Evolutionary conservation across 164 flowering plant genomes (phyloP).

Genomic region (Nelumbo lutea): DNA sequence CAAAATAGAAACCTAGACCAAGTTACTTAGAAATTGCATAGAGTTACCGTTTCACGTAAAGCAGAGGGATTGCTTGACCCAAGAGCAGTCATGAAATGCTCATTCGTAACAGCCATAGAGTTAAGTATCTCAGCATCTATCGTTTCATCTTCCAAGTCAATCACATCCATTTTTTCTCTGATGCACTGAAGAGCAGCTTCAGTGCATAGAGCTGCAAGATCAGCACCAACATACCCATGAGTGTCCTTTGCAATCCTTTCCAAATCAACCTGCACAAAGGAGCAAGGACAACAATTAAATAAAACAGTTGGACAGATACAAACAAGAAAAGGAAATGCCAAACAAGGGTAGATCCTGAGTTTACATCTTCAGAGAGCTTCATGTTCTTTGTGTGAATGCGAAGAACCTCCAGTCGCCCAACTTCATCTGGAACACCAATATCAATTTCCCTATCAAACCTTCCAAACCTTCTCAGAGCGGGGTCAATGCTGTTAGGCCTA

Average conservation of each 20-base stretch:
- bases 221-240: slow-evolving; percentile 78
- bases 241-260: slow-evolving; percentile 64
- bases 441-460: slow-evolving; percentile 82
- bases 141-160: slow-evolving; percentile 70
- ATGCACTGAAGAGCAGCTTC: slow-evolving; percentile 82
- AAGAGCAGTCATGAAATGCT: slow-evolving; percentile 70
- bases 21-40: background rate
- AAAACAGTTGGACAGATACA: no score
- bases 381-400: slow-evolving; percentile 82
- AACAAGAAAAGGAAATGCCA: background rate
- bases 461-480: slow-evolving; percentile 81
- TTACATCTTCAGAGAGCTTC: slow-evolving; percentile 79
- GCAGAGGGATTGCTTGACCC: slow-evolving; percentile 80
- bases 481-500: slow-evolving; percentile 77
- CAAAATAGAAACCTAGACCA: background rate
- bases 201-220: slow-evolving; percentile 70
- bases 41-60: slow-evolving; percentile 35
- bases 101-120: slow-evolving; percentile 74
- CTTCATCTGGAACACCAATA: slow-evolving; percentile 81
- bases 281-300: no score
- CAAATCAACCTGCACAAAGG: slow-evolving; percentile 47
- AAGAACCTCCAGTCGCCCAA: slow-evolving; percentile 82
- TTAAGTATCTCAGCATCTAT: slow-evolving; percentile 77
- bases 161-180: slow-evolving; percentile 79
- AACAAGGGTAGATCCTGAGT: background rate